Conservation (phyloP, 2,329 filamentous ascomycete genomes). For the Colletotrichum sojae region DNA sequence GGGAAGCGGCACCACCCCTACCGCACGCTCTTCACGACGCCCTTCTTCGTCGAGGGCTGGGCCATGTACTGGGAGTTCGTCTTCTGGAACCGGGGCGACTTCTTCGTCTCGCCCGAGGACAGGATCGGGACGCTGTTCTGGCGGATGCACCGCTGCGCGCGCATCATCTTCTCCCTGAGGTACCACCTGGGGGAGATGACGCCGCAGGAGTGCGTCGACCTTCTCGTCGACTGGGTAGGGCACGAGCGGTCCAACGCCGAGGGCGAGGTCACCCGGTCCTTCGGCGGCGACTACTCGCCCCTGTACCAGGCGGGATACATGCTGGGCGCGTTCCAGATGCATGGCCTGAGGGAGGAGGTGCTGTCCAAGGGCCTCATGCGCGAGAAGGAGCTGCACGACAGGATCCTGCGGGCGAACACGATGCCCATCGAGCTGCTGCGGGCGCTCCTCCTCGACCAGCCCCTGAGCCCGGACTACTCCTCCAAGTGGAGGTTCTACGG, state of each 20-base stretch:
- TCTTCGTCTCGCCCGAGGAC: slow-evolving; percentile 65
- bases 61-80: slow-evolving; percentile 74
- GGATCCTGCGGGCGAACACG: slow-evolving; percentile 63
- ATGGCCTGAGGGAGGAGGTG: slow-evolving; percentile 63
- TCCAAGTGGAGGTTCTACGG: slow-evolving; percentile 66
- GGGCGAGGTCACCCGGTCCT: slow-evolving; percentile 70
- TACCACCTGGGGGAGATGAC: slow-evolving; percentile 71
- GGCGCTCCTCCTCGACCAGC: slow-evolving; percentile 59
- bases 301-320: slow-evolving; percentile 74
- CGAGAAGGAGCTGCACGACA: slow-evolving; percentile 71
- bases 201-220: slow-evolving; percentile 68
- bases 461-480: slow-evolving; percentile 59
- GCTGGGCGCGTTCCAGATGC: slow-evolving; percentile 71
- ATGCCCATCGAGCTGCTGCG: slow-evolving; percentile 70
- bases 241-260: slow-evolving; percentile 73
- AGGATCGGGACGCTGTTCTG: slow-evolving; percentile 72
- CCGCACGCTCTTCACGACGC: slow-evolving; percentile 67
- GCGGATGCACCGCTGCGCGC: slow-evolving; percentile 73
- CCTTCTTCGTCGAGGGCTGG: slow-evolving; percentile 74
- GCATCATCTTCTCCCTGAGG: slow-evolving; percentile 70
- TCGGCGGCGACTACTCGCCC: slow-evolving; percentile 69
- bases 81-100: slow-evolving; percentile 68
- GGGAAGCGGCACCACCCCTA: slow-evolving; percentile 63
- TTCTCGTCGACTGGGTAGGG: slow-evolving; percentile 69
- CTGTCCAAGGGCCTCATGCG: slow-evolving; percentile 53